Evolutionary conservation across 192 early-diverging fungal genomes (phyloP), one percentile per base, ranked within the genome.

Genomic region (Backusella circina): DNA sequence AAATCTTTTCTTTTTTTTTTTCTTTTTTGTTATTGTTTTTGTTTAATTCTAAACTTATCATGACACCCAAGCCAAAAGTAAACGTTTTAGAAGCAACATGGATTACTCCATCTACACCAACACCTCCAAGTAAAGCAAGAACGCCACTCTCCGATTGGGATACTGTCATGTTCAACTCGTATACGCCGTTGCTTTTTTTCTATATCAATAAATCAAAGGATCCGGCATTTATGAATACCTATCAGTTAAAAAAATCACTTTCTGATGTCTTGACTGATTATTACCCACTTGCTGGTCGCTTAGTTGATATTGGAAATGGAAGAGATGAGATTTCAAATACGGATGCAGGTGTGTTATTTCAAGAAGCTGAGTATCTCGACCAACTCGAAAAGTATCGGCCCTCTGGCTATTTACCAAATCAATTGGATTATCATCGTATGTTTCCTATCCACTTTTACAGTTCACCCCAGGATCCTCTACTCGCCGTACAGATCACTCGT

Each of bases 161-260:
- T 69, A 33, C 69, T 13, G 77, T 78, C 50, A 78, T 78, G 77
- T 78, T 73, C 64, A 78, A 78, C 21, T 78, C 77, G 9, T 78
- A 78, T 39, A 78, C 77, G 2, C 77, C 77, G 5, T 12, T 78
- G 6, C 38, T 78, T 8, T 36, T 78, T 12, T 78, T 78, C 47
- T 78, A 74, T 35, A 30, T 65, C 6, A 78, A 78, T 9, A 47
- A 47, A 12, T 9, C 18, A 7, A 73, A 78, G 3, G 32, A 23
- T 18, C 47, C 39, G 16, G n/a, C 50, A 15, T 78, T 78, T 13
- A 78, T 78, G 77, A 54, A 74, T 32, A 78, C 72, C 7, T 1
- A 36, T 0, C 21, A 28, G 7, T 39, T 78, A 13, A 70, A 21
- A 13, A 41, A 28, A 1, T 67, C 72, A 23, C 66, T 78, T 4